Evolutionary conservation across 73 alveolate species (phyloP).

Genomic region (Symbiodinium natans): DNA sequence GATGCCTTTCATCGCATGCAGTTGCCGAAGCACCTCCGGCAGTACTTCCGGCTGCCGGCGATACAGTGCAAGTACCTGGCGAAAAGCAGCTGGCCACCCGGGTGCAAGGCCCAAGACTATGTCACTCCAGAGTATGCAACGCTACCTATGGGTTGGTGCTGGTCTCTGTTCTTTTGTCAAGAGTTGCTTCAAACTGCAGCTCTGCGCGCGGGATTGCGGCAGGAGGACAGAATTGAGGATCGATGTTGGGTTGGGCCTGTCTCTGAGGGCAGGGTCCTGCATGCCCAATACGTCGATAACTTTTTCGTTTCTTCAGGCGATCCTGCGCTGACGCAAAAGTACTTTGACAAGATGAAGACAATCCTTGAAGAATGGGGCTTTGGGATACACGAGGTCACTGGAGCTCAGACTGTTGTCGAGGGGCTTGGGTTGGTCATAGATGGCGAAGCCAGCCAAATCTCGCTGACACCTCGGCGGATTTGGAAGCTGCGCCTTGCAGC

Average conservation of each 20-base stretch:
- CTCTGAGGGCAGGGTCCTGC: not conserved
- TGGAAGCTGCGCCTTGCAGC: slow-evolving; percentile 25
- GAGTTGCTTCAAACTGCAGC: not conserved
- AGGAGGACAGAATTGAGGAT: not conserved
- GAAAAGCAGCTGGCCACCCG: not conserved
- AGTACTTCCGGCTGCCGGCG: not conserved
- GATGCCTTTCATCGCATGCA: not conserved
- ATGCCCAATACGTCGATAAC: not conserved
- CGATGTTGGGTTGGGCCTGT: not conserved
- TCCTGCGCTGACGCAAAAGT: not conserved
- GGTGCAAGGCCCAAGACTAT: not conserved
- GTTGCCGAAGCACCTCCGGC: not conserved
- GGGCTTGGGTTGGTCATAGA: not conserved
- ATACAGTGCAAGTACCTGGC: not conserved
- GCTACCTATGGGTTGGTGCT: not conserved
- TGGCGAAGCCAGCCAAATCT: not conserved
- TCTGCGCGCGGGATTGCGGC: not conserved
- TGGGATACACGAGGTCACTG: not conserved
- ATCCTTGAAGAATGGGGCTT: not conserved
- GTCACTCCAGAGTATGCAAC: not conserved
- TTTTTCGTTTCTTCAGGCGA: not conserved
- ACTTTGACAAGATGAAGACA: not conserved
- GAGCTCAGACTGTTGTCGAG: not conserved
- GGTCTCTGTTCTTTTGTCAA: not conserved
- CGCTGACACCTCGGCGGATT: not conserved